Evolutionary conservation across 2,329 filamentous ascomycete species (phyloP).

Genomic region (Thelonectria blattea): DNA sequence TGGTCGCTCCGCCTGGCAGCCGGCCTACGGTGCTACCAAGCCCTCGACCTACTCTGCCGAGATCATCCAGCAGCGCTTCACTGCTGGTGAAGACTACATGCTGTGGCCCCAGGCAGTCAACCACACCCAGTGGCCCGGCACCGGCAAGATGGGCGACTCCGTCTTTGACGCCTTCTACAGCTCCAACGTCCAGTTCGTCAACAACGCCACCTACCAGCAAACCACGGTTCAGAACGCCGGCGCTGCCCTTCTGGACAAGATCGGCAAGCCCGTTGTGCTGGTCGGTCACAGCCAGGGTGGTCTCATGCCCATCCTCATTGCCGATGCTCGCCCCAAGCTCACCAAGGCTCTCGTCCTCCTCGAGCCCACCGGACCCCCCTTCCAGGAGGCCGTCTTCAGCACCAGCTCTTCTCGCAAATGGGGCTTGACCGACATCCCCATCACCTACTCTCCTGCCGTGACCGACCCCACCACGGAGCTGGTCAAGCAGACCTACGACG

Average conservation of each 20-base stretch:
- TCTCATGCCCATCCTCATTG: constrained; percentile 41
- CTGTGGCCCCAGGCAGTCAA: constrained; percentile 33
- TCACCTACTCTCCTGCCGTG: constrained; percentile 53
- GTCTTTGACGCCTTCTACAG: constrained; percentile 34
- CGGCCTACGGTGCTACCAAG: constrained; percentile 12
- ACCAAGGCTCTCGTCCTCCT: constrained; percentile 50
- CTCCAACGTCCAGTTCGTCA: constrained; percentile 33
- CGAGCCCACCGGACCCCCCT: constrained; percentile 56
- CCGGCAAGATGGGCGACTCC: constrained; percentile 23
- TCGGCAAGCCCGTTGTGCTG: constrained; percentile 48
- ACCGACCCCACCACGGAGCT: constrained; percentile 23
- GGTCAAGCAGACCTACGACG: constrained; percentile 16
- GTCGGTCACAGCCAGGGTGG: constrained; percentile 56
- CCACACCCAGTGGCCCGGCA: constrained; percentile 34
- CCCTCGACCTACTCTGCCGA: constrained; percentile 27
- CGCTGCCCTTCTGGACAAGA: constrained; percentile 50
- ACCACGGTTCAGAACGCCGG: constrained; percentile 36
- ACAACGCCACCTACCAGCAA: constrained; percentile 30
- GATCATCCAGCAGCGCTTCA: constrained; percentile 29
- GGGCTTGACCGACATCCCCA: constrained; percentile 55
- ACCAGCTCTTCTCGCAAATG: constrained; percentile 45
- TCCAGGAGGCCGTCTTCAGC: constrained; percentile 49
- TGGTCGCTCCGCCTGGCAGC: constrained; percentile 31
- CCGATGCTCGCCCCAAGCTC: constrained; percentile 44
- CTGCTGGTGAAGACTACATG: constrained; percentile 24